phyloP scores from a whole-genome alignment of 1,284 basidiomycete species.

The Sporisorium graminicola region DNA sequence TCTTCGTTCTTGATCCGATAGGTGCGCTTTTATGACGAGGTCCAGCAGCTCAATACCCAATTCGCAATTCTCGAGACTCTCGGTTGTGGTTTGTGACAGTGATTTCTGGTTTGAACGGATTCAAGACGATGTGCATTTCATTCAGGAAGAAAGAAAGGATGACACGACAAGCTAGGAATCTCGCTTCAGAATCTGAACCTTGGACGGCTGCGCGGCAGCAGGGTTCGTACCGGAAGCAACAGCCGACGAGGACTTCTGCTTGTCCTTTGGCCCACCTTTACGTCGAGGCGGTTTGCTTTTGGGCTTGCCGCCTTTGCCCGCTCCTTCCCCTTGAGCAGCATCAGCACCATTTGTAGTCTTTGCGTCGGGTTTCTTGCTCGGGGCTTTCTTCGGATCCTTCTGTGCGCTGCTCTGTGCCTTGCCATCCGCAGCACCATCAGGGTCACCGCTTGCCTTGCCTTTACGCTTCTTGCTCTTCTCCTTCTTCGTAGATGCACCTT shows the following conservation, averaged over 20 bases:
- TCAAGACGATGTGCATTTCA: not conserved
- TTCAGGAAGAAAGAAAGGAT: no score
- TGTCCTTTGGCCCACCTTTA: conserved; percentile 8
- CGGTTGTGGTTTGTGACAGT: not conserved
- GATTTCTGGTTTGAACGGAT: no score
- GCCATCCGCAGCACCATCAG: not conserved
- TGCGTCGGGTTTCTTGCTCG: conserved; percentile 13
- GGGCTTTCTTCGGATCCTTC: not conserved
- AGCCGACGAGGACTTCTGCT: conserved; percentile 5
- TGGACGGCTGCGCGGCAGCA: conserved; percentile 7
- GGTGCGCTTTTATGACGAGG: not conserved
- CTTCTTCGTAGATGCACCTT: conserved; percentile 4
- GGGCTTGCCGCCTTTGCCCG: not conserved
- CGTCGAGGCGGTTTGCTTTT: conserved; percentile 6
- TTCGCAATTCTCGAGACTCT: not conserved
- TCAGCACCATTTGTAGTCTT: not conserved
- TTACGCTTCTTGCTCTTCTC: conserved; percentile 17
- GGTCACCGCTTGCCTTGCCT: conserved; percentile 6
- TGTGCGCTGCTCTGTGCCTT: not conserved
- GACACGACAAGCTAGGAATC: conserved; percentile 1
- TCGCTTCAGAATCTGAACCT: conserved; percentile 38
- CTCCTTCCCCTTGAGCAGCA: conserved; percentile 1
- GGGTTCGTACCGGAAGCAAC: not conserved
- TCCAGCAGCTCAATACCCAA: conserved; percentile 12
- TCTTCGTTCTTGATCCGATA: conserved; percentile 5